A percentile compares a stretch with the other conserved stretches of the same genome.
phyloP scores from a whole-genome alignment of 163 green algal species.

The Chlamydomonas reinhardtii region DNA sequence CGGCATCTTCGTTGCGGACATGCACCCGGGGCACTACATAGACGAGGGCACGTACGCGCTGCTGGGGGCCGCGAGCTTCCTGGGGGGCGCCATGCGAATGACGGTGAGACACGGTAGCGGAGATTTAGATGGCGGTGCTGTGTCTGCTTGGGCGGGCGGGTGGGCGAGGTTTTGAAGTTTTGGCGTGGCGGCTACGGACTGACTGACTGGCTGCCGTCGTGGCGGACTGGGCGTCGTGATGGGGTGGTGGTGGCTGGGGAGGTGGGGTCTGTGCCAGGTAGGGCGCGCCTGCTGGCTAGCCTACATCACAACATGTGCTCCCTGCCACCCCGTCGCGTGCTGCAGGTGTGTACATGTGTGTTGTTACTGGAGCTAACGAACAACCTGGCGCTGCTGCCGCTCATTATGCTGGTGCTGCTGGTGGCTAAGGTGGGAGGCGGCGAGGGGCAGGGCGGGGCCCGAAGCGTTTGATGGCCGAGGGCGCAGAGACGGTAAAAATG shows the following conservation, averaged over 20 bases:
- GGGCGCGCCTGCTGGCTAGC: too few relatives aligned
- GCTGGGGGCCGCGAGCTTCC: conserved; percentile 86
- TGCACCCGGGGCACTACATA: conserved; percentile 72
- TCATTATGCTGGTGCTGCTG: conserved; percentile 90
- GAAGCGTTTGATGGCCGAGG: not conserved
- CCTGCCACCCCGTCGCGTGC: too few relatives aligned
- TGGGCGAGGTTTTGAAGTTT: too few relatives aligned
- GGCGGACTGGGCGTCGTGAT: too few relatives aligned
- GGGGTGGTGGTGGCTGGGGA: too few relatives aligned
- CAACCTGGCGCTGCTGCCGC: conserved; percentile 85
- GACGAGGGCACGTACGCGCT: conserved; percentile 91
- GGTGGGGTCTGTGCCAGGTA: too few relatives aligned
- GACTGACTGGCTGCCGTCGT: too few relatives aligned
- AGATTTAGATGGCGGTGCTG: too few relatives aligned
- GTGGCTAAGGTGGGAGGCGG: conserved; percentile 81
- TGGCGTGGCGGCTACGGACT: too few relatives aligned
- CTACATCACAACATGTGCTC: too few relatives aligned
- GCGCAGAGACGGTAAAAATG: too few relatives aligned
- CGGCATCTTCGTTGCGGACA: conserved; percentile 80
- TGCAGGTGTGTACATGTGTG: conserved; percentile 78
- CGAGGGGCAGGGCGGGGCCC: not conserved
- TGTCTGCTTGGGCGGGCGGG: too few relatives aligned
- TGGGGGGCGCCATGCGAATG: conserved; percentile 87
- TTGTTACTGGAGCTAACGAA: conserved; percentile 92
- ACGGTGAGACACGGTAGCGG: conserved; percentile 49